Evolutionary conservation across 2,329 filamentous ascomycete species (phyloP), one percentile per base, ranked within the genome.

Genomic region (Sporothrix sp.): DNA sequence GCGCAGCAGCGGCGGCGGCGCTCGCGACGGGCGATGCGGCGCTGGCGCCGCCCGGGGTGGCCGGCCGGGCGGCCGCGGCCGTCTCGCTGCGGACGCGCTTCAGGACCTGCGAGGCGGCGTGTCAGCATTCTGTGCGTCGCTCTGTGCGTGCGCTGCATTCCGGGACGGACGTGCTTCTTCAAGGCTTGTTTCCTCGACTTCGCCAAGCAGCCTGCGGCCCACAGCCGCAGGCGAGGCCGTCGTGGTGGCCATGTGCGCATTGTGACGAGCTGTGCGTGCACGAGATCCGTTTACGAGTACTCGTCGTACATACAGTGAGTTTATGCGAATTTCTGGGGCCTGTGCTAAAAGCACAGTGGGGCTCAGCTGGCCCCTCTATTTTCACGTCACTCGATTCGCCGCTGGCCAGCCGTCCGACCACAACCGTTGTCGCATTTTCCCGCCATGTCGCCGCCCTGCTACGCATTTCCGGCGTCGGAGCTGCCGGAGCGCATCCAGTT

Each of bases 151-250:
- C n/a, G n/a, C n/a, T n/a, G n/a, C n/a, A n/a, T n/a, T n/a, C n/a
- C n/a, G n/a, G n/a, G n/a, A n/a, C n/a, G n/a, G n/a, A n/a, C 59
- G 27, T 56, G 83, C 80, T 71, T 81, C 74, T 60, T 82, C 77
- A 36, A 83, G 65, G 61, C 67, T 80, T 53, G 65, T 68, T 62
- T 78, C 74, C 58, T 79, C 75, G 46, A 81, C 65, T 59, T 82
- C 77, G 3, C 64, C 67, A 43, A 84, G 62, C 50, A 82, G 50
- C 52, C 71, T 62, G 37, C 66, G 67, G 18, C 80, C 79, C 7
- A 70, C 65, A 23, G 63, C 63, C 43, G 65, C 67, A 50, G 71
- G 58, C 3, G 56, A 69, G 23, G 46, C 30, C 14, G 35, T 32
- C 35, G 46, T 25, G 21, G 47, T 9, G 33, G 48, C 46, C 45